These are phyloP conservation scores for Russula sp. DNA, from an alignment of 768 basidiomycete species.

Conservation along the genomic window DNA sequence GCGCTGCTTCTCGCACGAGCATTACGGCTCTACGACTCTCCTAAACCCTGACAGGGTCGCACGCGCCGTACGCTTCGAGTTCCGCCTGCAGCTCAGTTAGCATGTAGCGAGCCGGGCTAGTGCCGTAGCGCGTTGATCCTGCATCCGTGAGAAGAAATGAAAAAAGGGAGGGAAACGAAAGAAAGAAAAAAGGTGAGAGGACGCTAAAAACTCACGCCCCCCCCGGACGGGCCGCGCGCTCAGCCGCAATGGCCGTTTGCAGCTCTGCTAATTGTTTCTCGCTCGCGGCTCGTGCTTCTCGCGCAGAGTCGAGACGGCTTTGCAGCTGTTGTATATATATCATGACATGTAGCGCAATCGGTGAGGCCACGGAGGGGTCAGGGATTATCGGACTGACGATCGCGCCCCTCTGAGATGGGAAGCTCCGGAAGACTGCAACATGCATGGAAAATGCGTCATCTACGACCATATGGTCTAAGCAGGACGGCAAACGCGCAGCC, in stretches of 20 bases:
- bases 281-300: constrained; percentile 40
- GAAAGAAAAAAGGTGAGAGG: not conserved
- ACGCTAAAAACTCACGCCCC: constrained; percentile 41
- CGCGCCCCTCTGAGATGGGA: constrained; percentile 82
- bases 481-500: no score
- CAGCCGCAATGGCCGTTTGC: constrained; percentile 41
- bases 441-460: constrained; percentile 21
- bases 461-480: no score
- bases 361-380: not conserved
- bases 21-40: constrained; percentile 65
- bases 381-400: constrained; percentile 40
- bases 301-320: constrained; percentile 45
- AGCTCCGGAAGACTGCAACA: constrained; percentile 85
- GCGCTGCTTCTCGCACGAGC: constrained; percentile 76
- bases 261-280: constrained; percentile 48
- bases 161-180: not conserved
- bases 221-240: constrained; percentile 49
- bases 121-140: constrained; percentile 43
- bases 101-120: constrained; percentile 46
- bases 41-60: constrained; percentile 78
- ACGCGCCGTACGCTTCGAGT: constrained; percentile 71
- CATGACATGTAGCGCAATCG: no score
- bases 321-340: constrained; percentile 44
- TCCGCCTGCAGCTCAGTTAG: constrained; percentile 55
- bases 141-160: not conserved